Evolutionary conservation across 108 stramenopile species (phyloP).

Genomic region (Skeletonema menzelii): DNA sequence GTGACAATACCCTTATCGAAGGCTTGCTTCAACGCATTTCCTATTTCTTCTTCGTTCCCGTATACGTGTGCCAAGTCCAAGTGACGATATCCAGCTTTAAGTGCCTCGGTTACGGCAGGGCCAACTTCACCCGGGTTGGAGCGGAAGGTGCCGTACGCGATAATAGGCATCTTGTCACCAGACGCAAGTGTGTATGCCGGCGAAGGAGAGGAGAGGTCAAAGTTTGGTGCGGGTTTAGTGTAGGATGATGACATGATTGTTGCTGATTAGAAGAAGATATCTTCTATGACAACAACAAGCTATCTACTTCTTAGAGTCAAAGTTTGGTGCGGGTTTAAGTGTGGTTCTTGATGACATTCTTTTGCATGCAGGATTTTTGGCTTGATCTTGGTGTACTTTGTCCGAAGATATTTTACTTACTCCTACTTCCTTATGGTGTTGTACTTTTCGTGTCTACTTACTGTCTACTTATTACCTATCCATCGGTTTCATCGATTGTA

Average conservation of each 20-base stretch:
- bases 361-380: no score
- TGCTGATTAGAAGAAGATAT: no score
- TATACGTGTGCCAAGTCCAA: slow-evolving; percentile 78
- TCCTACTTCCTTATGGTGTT: no score
- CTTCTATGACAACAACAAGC: no score
- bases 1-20: slow-evolving; percentile 50
- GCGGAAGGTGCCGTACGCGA: slow-evolving; percentile 46
- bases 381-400: no score
- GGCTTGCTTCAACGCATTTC: slow-evolving; percentile 64
- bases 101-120: slow-evolving; percentile 44
- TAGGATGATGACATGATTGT: neutral
- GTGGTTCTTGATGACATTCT: no score
- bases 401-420: no score
- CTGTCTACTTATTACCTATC: no score
- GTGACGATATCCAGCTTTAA: slow-evolving; percentile 54
- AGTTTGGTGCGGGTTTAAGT: no score
- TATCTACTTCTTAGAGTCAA: no score
- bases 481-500: no score
- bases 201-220: neutral
- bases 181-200: neutral
- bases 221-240: neutral
- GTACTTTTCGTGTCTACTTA: no score
- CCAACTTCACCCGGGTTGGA: slow-evolving; percentile 18
- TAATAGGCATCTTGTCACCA: slow-evolving; percentile 24
- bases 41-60: slow-evolving; percentile 83